These are phyloP conservation scores for Candida ovalis DNA, from an alignment of 805 yeast species.

Conservation along the genomic window DNA sequence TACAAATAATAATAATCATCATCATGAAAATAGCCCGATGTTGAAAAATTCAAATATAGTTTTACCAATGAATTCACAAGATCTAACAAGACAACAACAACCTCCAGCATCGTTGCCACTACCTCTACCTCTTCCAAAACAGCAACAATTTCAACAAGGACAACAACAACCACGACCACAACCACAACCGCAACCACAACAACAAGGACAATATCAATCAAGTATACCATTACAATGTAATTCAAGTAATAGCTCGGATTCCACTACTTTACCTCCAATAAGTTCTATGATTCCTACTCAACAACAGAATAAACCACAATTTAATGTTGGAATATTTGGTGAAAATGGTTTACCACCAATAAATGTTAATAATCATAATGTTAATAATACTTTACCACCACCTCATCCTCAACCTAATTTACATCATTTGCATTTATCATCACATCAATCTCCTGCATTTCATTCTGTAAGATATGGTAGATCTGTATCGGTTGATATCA, in stretches of 20 bases:
- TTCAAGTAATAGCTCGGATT: background rate
- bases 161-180: slow-evolving; percentile 6
- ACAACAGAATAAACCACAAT: slow-evolving; percentile 8
- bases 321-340: slow-evolving; percentile 20
- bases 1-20: background rate
- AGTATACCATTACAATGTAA: background rate
- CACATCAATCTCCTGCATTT: slow-evolving; percentile 12
- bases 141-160: background rate
- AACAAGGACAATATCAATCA: slow-evolving; percentile 10
- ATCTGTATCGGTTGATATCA: slow-evolving; percentile 23
- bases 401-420: slow-evolving; percentile 11
- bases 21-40: too few relatives aligned
- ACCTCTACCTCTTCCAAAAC: background rate
- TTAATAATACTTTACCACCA: slow-evolving; percentile 1
- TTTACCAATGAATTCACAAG: too few relatives aligned
- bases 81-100: too few relatives aligned
- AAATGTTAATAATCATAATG: background rate
- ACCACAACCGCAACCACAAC: slow-evolving; percentile 3
- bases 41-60: too few relatives aligned
- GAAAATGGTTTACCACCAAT: slow-evolving; percentile 2
- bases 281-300: slow-evolving; percentile 18
- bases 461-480: slow-evolving; percentile 17
- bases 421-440: slow-evolving; percentile 1
- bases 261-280: slow-evolving; percentile 6
- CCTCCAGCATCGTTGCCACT: too few relatives aligned